phyloP scores from a whole-genome alignment of 169 alveolate genomes.

The Ichthyophthirius multifiliis region DNA sequence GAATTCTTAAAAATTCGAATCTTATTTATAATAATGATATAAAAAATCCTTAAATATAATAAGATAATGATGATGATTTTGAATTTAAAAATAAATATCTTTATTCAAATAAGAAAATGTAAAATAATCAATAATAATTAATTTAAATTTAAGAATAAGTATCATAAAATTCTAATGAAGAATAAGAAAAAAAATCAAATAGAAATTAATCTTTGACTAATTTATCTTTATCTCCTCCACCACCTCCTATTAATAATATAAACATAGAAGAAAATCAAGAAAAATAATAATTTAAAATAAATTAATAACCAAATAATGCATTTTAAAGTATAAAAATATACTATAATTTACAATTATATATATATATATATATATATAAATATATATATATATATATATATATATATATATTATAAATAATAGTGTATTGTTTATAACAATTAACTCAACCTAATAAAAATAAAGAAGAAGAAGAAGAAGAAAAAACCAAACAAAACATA shows the following conservation, averaged over 20 bases:
- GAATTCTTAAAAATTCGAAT: background rate
- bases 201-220: background rate
- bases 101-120: background rate
- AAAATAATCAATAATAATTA: background rate
- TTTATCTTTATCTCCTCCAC: background rate
- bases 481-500: too few species aligned
- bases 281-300: too few species aligned
- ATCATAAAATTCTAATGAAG: background rate
- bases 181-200: background rate
- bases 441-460: too few species aligned
- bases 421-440: too few species aligned
- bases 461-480: too few species aligned
- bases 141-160: background rate
- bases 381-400: too few species aligned
- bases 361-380: too few species aligned
- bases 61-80: background rate
- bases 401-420: too few species aligned
- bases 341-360: too few species aligned
- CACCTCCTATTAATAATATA: background rate
- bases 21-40: background rate
- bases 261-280: too few species aligned
- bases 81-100: slow-evolving; percentile 3
- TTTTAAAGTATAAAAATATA: too few species aligned
- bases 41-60: background rate
- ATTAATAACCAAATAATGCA: too few species aligned